A percentile compares a stretch with the other conserved stretches of the same genome.
Conservation (phyloP, 768 basidiomycete genomes). For the Amanita rubescens region DNA sequence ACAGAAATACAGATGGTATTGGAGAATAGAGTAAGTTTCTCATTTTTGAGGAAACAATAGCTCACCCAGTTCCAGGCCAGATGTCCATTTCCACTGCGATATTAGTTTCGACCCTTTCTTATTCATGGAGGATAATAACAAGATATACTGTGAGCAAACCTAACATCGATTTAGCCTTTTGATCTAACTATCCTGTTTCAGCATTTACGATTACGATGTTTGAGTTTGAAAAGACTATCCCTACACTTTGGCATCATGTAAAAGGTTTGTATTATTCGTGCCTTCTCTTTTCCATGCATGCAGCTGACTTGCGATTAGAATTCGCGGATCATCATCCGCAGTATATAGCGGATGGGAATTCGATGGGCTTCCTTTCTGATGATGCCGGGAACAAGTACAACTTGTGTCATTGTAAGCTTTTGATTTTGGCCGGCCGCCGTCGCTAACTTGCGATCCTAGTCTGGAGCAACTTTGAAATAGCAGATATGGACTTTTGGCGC, state of each 20-base stretch:
- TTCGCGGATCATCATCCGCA: constrained; percentile 50
- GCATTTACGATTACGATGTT: constrained; percentile 70
- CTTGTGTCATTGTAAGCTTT: constrained; percentile 56
- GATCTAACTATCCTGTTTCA: constrained; percentile 15
- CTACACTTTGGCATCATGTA: constrained; percentile 64
- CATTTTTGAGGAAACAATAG: constrained; percentile 8
- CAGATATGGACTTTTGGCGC: constrained; percentile 57
- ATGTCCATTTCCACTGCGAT: constrained; percentile 73
- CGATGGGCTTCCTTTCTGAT: constrained; percentile 45
- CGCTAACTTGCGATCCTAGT: constrained; percentile 21
- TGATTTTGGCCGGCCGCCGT: neutral
- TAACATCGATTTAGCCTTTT: neutral
- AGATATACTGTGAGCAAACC: constrained; percentile 46
- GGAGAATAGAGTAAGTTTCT: constrained; percentile 58
- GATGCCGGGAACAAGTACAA: constrained; percentile 58
- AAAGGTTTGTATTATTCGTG: constrained; percentile 37
- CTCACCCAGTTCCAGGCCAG: constrained; percentile 34
- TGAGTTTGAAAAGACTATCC: constrained; percentile 70
- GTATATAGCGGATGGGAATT: constrained; percentile 50
- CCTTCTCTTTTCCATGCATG: neutral
- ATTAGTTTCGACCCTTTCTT: constrained; percentile 60
- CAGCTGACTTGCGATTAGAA: constrained; percentile 26
- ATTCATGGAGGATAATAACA: constrained; percentile 62
- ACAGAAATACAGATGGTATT: constrained; percentile 67
- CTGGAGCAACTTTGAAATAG: constrained; percentile 70